Base-by-base conservation (phyloP, 768 basidiomycete genomes). In the Hericium coralloides region DNA sequence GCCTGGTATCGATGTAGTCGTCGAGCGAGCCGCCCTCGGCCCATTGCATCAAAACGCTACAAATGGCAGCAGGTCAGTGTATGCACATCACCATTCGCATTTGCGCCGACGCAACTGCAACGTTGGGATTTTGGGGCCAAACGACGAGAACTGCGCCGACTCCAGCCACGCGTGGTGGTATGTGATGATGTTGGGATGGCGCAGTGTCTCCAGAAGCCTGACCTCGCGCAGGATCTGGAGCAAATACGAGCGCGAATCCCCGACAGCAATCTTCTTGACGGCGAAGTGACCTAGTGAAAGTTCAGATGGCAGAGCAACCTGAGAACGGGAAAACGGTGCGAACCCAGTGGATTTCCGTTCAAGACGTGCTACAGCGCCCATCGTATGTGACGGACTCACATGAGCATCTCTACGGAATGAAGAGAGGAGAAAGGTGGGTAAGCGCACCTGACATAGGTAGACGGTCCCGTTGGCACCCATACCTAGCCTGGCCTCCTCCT, bases 111-210 rank as follows among this genome's bases (percentile, higher is more conserved):
- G 86, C 71, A 63, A 91, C 90, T 94, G 90, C 38, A 97, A 70
- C 1, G 94, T 88, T 4, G 91, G 92, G 23, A 98, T 84, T 63
- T 84, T 82, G 0, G 92, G 91, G 0, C 92, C 93, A 66, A 95
- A 95, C 0, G 85, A 74, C 2, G 92, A 95, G 72, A 97, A 95
- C 59, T 87, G 85, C 55, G 79, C 81, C 0, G 80, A 76, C 68
- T 98, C 94, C 22, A 98, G 79, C 94, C 94, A 98, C 0, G 94
- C 84, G 65, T 95, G 94, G 68, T 98, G 95, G 65, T 97, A 97
- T 4, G 90, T 92, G 59, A 98, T 80, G 61, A 98, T 95, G 61
- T 98, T 95, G 4, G 85, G 89, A 71, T 98, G 95, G 56, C 87
- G 85, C 3, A 98, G 74, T 25, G 81, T 77, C 67, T 98, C 94